These are phyloP conservation scores for Theileria annulata DNA, from an alignment of 169 alveolate genomes.

Conservation along the genomic window DNA sequence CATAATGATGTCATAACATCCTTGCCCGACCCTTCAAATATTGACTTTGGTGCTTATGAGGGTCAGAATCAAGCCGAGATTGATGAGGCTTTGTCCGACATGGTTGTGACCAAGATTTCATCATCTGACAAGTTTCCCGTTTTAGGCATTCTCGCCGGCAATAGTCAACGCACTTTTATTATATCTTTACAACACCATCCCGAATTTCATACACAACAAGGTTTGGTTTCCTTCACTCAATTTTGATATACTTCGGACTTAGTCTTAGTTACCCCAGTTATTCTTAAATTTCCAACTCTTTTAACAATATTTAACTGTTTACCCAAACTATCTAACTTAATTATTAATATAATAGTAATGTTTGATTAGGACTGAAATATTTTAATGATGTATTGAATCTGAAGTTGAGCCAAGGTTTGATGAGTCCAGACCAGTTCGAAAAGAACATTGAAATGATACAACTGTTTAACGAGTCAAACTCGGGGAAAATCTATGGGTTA, in stretches of 20 bases:
- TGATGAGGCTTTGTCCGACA: not conserved
- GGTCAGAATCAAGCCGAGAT: not conserved
- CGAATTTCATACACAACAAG: slow-evolving; percentile 23
- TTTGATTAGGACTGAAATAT: slow-evolving; percentile 11
- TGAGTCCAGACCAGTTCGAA: slow-evolving; percentile 8
- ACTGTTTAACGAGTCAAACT: slow-evolving; percentile 12
- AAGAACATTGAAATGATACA: not conserved
- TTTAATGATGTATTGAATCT: not conserved
- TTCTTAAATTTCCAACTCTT: no score
- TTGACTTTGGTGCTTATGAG: slow-evolving; percentile 13
- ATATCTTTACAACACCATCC: slow-evolving; percentile 25
- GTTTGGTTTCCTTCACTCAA: no score
- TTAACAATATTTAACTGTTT: no score
- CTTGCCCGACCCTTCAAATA: slow-evolving; percentile 8
- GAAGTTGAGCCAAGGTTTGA: slow-evolving; percentile 11
- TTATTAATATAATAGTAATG: no score
- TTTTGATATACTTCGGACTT: no score
- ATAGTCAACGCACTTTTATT: slow-evolving; percentile 1
- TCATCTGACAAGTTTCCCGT: slow-evolving; percentile 7
- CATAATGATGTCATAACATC: slow-evolving; percentile 28
- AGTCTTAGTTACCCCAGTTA: no score
- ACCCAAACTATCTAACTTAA: no score
- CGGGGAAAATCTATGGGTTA: slow-evolving; percentile 29
- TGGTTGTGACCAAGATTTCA: slow-evolving; percentile 5
- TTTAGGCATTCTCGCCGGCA: slow-evolving; percentile 13